phyloP scores from a whole-genome alignment of 139 green algal genomes.

The Coccomyxa sp. region DNA sequence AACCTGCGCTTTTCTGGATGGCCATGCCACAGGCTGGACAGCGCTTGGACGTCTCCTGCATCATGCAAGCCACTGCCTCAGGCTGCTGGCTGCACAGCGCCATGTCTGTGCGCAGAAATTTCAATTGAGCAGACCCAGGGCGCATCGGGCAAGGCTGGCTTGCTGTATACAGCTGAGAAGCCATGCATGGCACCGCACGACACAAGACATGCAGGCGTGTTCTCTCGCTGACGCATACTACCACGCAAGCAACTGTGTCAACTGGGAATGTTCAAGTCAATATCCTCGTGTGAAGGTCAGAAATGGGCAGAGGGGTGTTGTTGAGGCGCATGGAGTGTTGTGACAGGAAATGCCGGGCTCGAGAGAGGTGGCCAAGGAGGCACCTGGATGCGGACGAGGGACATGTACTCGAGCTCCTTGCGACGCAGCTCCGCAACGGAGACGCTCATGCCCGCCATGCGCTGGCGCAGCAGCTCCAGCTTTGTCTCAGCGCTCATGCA shows the following conservation, averaged over 20 bases:
- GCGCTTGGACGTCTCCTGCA: slow-evolving; percentile 32
- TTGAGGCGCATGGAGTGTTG: too few relatives aligned
- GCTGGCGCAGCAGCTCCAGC: slow-evolving; percentile 32
- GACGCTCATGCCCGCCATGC: slow-evolving; percentile 3
- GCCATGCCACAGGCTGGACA: slow-evolving; percentile 66
- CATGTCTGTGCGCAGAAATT: too few relatives aligned
- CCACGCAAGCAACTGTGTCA: not conserved
- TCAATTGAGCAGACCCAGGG: too few relatives aligned
- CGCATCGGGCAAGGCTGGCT: too few relatives aligned
- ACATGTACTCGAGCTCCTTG: slow-evolving; percentile 30
- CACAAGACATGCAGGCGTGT: not conserved
- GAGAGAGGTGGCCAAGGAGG: too few relatives aligned
- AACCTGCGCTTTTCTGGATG: slow-evolving; percentile 66
- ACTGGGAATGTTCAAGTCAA: not conserved
- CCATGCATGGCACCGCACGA: not conserved
- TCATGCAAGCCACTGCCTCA: not conserved
- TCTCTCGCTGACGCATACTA: too few relatives aligned
- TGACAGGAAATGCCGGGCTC: too few relatives aligned
- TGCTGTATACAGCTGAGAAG: too few relatives aligned
- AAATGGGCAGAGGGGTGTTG: too few relatives aligned
- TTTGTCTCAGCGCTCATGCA: slow-evolving; percentile 40
- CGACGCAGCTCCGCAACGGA: slow-evolving; percentile 14
- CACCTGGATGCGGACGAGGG: slow-evolving; percentile 26
- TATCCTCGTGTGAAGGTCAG: too few relatives aligned
- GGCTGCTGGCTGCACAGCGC: too few relatives aligned